Evolutionary conservation across 257 asterid genomes (phyloP), one percentile per base, ranked within the genome.

Genomic region (Solanum phureja): DNA sequence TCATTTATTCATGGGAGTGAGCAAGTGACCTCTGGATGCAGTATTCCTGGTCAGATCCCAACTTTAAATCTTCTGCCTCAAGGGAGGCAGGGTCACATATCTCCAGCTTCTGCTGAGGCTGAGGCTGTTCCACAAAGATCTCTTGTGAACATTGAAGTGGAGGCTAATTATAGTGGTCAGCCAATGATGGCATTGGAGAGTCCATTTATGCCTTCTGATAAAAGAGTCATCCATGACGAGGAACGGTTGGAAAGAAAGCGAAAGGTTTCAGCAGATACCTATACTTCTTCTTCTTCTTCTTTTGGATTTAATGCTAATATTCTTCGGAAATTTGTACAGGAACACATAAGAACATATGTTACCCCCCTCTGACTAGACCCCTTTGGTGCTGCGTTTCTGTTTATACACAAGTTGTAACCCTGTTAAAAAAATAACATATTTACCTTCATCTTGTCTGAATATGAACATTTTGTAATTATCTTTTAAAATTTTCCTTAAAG

Each of bases 191-290:
- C 88, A 9, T 87, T 89, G 83, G 94, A 90, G 83, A 90, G 88
- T 87, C 92, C 90, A 83, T 93, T 71, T 88, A 88, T 86, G 44
- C 79, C 96, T 85, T 90, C 96, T 83, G 96, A 94, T 31, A 93
- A 90, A 90, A 92, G 88, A 68, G 79, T 90, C 74, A 87, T 89
- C 84, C 91, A 84, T 60, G 96, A 95, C 82, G 95, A 90, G 83
- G 98, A 94, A 90, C 94, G 94, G 88, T 62, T 93, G 88, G 97
- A 94, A 89, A 95, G 95, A 94, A 96, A 96, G 87, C 95, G 97
- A 84, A 96, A 96, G 99, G 98, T 95, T 86, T 85, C 82, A 29
- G 23, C 62, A 14, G 81, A 62, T 85, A 62, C 86, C 71, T 76
- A 83, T 83, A 31, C 34, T 31, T 62, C 87, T 11, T 86, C 23